These are phyloP conservation scores for Plantago ovata DNA, from an alignment of 257 asterid species.

Conservation along the genomic window DNA sequence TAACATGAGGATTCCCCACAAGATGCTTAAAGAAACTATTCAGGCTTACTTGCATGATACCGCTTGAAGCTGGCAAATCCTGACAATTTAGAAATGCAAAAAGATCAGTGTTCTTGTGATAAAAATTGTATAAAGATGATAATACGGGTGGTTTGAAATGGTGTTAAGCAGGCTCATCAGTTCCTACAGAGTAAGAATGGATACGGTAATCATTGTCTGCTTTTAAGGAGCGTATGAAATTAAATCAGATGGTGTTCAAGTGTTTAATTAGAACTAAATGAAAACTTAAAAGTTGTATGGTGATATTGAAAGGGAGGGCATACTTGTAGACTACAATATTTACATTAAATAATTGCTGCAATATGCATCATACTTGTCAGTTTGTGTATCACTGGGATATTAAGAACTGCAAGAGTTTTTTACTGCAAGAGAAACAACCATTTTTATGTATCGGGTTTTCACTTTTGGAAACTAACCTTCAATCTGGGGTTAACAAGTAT, in stretches of 20 bases:
- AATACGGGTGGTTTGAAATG: neutral
- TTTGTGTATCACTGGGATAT: too few species aligned
- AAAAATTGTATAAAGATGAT: constrained; percentile 18
- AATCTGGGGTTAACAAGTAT: constrained; percentile 78
- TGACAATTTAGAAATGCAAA: constrained; percentile 32
- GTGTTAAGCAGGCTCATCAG: neutral
- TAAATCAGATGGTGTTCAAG: neutral
- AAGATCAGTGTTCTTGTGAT: constrained; percentile 21
- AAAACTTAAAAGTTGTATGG: neutral
- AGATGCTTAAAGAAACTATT: constrained; percentile 11
- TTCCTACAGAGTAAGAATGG: neutral
- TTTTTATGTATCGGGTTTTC: neutral
- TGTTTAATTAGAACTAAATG: neutral
- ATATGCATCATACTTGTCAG: too few species aligned
- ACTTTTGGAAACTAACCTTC: constrained; percentile 42
- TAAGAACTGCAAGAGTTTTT: too few species aligned
- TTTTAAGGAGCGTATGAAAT: neutral
- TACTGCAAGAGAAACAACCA: too few species aligned
- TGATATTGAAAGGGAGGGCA: too few species aligned
- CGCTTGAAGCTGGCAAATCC: constrained; percentile 93
- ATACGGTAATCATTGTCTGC: neutral
- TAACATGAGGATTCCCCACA: constrained; percentile 17
- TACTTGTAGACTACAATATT: too few species aligned
- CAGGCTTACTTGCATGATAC: constrained; percentile 87
- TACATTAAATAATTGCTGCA: too few species aligned